Percentiles rank a stretch among this genome's conserved stretches.
Evolutionary conservation across 768 basidiomycete species (phyloP).

Genomic region (Tulasnella calospora): DNA sequence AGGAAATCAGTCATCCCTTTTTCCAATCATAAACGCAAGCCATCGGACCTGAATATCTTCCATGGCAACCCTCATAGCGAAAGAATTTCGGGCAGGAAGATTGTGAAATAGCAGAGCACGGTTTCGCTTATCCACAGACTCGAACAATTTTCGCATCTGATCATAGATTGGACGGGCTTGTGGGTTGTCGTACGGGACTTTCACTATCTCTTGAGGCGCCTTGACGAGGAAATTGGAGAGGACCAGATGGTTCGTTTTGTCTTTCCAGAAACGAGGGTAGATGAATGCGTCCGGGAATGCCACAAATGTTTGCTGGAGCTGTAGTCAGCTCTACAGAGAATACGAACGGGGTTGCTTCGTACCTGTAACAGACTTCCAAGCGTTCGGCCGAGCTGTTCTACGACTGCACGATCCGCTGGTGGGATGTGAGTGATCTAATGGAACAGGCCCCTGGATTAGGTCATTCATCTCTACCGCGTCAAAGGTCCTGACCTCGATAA

Average conservation of each 20-base stretch:
- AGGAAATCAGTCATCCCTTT: slow-evolving; percentile 33
- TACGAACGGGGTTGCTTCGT: slow-evolving; percentile 24
- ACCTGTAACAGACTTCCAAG: slow-evolving; percentile 62
- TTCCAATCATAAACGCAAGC: slow-evolving; percentile 35
- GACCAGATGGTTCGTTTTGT: slow-evolving; percentile 43
- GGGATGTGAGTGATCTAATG: slow-evolving; percentile 10
- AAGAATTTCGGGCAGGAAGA: slow-evolving; percentile 50
- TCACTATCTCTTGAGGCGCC: slow-evolving; percentile 34
- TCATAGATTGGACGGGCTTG: slow-evolving; percentile 41
- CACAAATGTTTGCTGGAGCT: slow-evolving; percentile 58
- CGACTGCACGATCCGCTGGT: slow-evolving; percentile 49
- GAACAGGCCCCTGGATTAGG: neutral
- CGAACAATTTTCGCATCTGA: slow-evolving; percentile 51
- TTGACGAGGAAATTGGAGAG: slow-evolving; percentile 49
- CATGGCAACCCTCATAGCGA: slow-evolving; percentile 45
- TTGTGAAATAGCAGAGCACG: slow-evolving; percentile 73
- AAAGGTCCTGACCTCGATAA: slow-evolving; percentile 53
- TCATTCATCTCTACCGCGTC: neutral
- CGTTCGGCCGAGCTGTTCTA: slow-evolving; percentile 45
- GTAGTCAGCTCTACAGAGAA: neutral
- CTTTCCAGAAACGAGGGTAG: slow-evolving; percentile 62
- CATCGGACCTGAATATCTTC: slow-evolving; percentile 47
- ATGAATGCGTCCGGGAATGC: slow-evolving; percentile 69
- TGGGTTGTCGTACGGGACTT: slow-evolving; percentile 35
- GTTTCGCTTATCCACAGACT: slow-evolving; percentile 70